Conservation (phyloP, 164 flowering plant genomes). For the Annona cherimola region DNA sequence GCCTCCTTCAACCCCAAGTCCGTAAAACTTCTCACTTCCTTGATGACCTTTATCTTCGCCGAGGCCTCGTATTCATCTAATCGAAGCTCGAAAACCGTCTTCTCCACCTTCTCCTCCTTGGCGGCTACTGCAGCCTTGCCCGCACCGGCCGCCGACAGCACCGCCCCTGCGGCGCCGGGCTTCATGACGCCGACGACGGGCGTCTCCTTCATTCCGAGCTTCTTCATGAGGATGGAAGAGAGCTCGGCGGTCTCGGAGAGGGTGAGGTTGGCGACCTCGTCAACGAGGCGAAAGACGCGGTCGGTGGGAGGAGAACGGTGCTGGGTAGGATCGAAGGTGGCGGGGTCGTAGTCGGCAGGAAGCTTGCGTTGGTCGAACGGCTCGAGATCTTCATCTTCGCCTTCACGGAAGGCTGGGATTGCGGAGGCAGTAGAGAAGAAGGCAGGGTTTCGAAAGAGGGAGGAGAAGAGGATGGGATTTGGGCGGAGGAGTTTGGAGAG, state of each 20-base stretch:
- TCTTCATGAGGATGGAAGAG: conserved; percentile 60
- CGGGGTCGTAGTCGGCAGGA: conserved; percentile 84
- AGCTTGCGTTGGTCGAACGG: conserved; percentile 76
- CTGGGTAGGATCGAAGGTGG: conserved; percentile 75
- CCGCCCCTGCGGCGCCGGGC: conserved; percentile 41
- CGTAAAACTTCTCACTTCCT: conserved; percentile 73
- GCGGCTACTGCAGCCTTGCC: conserved; percentile 30
- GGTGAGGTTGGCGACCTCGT: conserved; percentile 67
- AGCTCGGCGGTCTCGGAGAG: conserved; percentile 52
- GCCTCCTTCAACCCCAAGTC: conserved; percentile 86
- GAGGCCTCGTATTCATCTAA: conserved; percentile 65
- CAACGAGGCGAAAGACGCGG: conserved; percentile 80
- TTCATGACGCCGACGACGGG: conserved; percentile 70
- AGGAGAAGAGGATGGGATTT: conserved; percentile 10
- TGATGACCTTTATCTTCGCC: conserved; percentile 70
- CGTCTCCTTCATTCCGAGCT: conserved; percentile 54
- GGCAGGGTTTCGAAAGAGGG: background rate
- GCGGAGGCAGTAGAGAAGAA: conserved; percentile 40
- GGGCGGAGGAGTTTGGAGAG: conserved; percentile 35
- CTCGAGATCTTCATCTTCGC: conserved; percentile 47
- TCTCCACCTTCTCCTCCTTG: conserved; percentile 73
- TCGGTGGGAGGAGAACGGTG: conserved; percentile 89
- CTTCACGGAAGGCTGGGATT: conserved; percentile 16
- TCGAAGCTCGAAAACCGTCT: conserved; percentile 68
- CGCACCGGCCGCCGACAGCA: conserved; percentile 31